Percentiles rank a stretch among this genome's conserved stretches.
Evolutionary conservation across 495 filamentous ascomycete genomes (phyloP).

Genomic region (Aspergillus mulundensis): DNA sequence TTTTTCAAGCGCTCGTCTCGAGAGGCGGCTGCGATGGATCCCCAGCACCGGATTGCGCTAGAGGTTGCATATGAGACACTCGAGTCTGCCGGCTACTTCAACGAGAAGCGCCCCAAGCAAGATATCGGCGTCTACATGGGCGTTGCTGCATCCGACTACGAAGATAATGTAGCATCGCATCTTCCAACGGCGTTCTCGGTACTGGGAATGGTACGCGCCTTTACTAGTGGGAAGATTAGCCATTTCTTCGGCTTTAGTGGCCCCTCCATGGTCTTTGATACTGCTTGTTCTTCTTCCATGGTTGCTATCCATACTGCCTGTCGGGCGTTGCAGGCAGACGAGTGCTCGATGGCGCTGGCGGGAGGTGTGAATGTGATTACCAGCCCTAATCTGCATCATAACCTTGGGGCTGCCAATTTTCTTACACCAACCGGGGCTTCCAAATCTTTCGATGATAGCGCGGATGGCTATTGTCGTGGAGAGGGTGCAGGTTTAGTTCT

Average conservation of each 20-base stretch:
- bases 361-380: constrained; percentile 40
- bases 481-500: constrained; percentile 36
- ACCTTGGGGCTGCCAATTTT: constrained; percentile 18
- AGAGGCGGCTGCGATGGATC: constrained; percentile 46
- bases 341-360: constrained; percentile 28
- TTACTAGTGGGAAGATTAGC: constrained; percentile 35
- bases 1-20: constrained; percentile 48
- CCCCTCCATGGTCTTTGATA: constrained; percentile 36
- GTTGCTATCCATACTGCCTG: constrained; percentile 34
- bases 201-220: background rate
- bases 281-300: constrained; percentile 40
- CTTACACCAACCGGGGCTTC: constrained; percentile 17
- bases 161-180: constrained; percentile 30
- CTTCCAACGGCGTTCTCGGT: constrained; percentile 25
- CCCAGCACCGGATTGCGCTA: constrained; percentile 46
- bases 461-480: constrained; percentile 39
- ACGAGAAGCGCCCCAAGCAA: constrained; percentile 2
- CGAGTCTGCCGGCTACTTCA: constrained; percentile 34
- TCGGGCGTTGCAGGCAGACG: constrained; percentile 26
- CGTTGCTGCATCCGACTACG: constrained; percentile 26
- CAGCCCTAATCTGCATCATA: constrained; percentile 12
- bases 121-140: constrained; percentile 33
- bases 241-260: constrained; percentile 46
- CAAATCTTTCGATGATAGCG: constrained; percentile 21
- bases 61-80: constrained; percentile 45